Evolutionary conservation across 768 basidiomycete species (phyloP).

Genomic region (Coprinellus micaceus): DNA sequence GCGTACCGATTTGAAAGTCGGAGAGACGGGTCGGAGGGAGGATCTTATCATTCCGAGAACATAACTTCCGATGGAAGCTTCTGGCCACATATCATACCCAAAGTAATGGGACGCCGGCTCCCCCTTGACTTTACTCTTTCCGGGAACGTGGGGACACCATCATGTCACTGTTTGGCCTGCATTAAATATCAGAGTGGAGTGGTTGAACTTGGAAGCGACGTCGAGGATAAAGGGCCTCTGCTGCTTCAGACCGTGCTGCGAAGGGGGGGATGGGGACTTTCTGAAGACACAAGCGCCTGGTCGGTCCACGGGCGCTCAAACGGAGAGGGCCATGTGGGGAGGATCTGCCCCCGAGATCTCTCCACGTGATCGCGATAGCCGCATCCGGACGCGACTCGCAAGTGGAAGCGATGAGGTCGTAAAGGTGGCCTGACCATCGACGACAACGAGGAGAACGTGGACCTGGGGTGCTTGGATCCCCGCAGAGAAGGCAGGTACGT

Average conservation of each 20-base stretch:
- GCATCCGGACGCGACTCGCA: neutral
- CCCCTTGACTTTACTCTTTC: neutral
- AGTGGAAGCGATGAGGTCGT: neutral
- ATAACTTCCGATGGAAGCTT: conserved; percentile 7
- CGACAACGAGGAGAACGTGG: too few species aligned
- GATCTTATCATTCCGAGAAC: neutral
- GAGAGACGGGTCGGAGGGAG: neutral
- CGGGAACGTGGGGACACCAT: neutral
- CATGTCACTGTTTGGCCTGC: neutral
- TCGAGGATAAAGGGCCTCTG: neutral
- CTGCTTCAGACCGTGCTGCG: too few species aligned
- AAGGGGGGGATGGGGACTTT: neutral
- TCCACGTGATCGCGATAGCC: conserved; percentile 4
- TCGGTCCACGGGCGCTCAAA: neutral
- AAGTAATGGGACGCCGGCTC: neutral
- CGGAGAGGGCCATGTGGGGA: neutral
- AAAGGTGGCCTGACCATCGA: neutral
- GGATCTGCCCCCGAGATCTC: neutral
- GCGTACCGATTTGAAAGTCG: neutral
- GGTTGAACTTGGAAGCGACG: neutral
- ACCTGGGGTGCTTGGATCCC: neutral
- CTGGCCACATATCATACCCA: neutral
- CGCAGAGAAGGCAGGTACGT: conserved; percentile 6
- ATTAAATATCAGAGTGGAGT: neutral
- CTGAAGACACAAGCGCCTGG: too few species aligned